These are phyloP conservation scores for Theobroma grandiflorum DNA, from an alignment of 441 rosid species.

Conservation along the genomic window DNA sequence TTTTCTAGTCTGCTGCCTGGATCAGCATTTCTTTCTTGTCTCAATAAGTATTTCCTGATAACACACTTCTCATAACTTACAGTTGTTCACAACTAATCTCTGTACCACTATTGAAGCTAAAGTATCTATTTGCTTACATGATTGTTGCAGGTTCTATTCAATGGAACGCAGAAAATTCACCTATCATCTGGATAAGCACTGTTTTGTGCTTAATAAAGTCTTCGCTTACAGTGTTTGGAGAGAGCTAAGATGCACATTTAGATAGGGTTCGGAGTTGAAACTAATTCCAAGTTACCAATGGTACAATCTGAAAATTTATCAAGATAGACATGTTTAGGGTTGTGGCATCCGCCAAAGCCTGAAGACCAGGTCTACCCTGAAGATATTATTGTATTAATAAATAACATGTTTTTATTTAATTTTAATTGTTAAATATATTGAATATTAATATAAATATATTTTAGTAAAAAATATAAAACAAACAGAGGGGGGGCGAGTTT, in stretches of 20 bases:
- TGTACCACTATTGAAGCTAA: background rate
- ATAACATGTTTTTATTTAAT: too few species aligned
- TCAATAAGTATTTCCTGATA: background rate
- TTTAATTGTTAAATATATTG: too few species aligned
- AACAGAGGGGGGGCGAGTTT: too few species aligned
- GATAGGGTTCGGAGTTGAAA: background rate
- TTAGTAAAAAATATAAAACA: too few species aligned
- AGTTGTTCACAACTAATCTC: background rate
- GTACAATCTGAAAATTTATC: background rate
- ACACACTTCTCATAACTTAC: background rate
- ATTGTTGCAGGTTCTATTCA: background rate
- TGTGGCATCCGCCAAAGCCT: too few species aligned
- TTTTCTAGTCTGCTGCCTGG: conserved; percentile 31
- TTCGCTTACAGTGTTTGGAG: background rate
- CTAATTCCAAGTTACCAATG: too few species aligned
- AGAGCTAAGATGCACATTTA: background rate
- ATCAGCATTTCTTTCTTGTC: background rate
- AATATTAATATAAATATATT: too few species aligned
- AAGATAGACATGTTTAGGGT: too few species aligned
- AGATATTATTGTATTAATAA: too few species aligned
- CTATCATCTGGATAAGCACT: background rate
- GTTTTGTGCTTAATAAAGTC: background rate
- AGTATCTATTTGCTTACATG: background rate
- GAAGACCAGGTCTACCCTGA: too few species aligned
- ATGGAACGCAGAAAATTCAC: background rate